Evolutionary conservation across 202 grass and related monocot species (phyloP), one percentile per base, ranked within the genome.

Genomic region (Setaria italica): DNA sequence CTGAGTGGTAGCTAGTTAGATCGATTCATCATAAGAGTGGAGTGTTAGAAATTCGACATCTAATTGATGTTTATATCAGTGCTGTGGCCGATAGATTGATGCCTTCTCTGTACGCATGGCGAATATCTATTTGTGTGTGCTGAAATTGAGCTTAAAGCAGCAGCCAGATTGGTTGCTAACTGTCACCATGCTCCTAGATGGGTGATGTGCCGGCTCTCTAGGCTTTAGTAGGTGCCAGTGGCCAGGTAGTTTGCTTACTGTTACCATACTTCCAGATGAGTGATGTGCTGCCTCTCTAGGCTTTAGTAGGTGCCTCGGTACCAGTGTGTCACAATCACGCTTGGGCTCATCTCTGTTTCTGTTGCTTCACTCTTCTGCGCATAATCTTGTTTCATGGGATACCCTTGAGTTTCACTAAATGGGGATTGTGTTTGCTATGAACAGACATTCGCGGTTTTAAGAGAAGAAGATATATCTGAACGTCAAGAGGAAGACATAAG

Each of bases 401-500:
- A 41, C 45, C 15, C 34, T 70, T 25, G 59, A 80, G 51, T 80
- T 6, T 53, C 35, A 20, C 70, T 84, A 43, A 84, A 87, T 30
- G 15, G 15, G 1, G 29, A 3, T 69, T 25, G 25, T 84, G 53
- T 80, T 87, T 80, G 69, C 62, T 72, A 35, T 85, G 19, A n/a
- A 85, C 91, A 98, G 91, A 95, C 76, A 14, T 98, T 86, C 63
- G 57, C 35, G 64, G 80, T 99, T 70, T 84, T 96, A 59, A 87
- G 60, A 5, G 88, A 94, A 88, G 71, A 85, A 25, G 88, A 92
- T 88, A 86, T 99, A 78, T 55, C 56, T 45, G 84, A 91, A 15
- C 90, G 85, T 4, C 90, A 94, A 89, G 88, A 90, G 62, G 91
- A 96, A 85, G 97, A 92, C 80, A 92, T 96, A 68, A 82, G 50